Percentiles rank a stretch among this genome's conserved stretches.
These are phyloP conservation scores for Bryum argenteum DNA, from an alignment of 225 moss, liverwort and hornwort genomes.

Conservation along the genomic window DNA sequence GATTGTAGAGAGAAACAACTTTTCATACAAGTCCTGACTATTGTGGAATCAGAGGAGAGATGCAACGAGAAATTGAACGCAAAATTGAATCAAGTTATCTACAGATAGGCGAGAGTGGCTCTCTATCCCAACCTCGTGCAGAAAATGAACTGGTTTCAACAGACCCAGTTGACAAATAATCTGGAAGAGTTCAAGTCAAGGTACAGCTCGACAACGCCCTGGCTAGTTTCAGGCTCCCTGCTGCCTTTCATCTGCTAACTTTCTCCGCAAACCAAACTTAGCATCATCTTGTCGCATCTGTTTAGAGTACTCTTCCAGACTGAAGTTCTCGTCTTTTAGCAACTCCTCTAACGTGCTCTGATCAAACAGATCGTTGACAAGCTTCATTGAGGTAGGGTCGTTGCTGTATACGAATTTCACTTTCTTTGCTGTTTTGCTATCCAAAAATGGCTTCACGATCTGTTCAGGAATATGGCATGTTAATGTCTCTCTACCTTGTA, in stretches of 20 bases:
- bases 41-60: not conserved
- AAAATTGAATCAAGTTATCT: not conserved
- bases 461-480: conserved; percentile 14
- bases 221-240: conserved; percentile 4
- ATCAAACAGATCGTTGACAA: conserved; percentile 47
- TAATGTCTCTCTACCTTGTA: not conserved
- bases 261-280: conserved; percentile 47
- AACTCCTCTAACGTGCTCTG: conserved; percentile 35
- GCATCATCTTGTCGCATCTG: conserved; percentile 60
- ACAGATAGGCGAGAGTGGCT: conserved; percentile 15
- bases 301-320: conserved; percentile 41
- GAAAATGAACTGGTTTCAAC: conserved; percentile 3
- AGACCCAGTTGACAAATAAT: not conserved
- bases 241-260: conserved; percentile 47
- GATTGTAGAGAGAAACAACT: not conserved
- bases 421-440: conserved; percentile 44
- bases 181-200: not conserved
- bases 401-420: conserved; percentile 53
- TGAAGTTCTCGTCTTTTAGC: conserved; percentile 40
- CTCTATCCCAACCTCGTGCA: not conserved
- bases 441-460: conserved; percentile 62
- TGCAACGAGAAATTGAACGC: not conserved
- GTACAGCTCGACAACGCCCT: not conserved
- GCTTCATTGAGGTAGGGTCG: conserved; percentile 46
- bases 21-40: too few species aligned